Base-by-base conservation (phyloP, 2,329 filamentous ascomycete species). In the Trichoderma sp. region DNA sequence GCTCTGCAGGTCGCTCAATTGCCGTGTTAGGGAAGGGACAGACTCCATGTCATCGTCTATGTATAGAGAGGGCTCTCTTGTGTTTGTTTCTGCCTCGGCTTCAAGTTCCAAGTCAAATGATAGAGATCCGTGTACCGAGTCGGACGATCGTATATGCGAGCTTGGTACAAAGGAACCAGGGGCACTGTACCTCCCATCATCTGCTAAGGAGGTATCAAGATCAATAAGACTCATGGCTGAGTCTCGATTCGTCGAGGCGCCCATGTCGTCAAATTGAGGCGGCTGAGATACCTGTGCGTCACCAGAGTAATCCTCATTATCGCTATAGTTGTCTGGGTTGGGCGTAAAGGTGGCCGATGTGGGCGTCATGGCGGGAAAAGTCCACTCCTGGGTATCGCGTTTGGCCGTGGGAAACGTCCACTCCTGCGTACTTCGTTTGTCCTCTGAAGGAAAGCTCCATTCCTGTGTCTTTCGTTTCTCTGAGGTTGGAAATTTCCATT, bases 391-490 rank as follows among this genome's bases (percentile, higher is more conserved):
- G 7, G 69, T 71, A 3, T 71, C 61, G 6, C 69, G 69, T 21
- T 66, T 71, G 51, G 36, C 57, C 2, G 69, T 64, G 21, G 69
- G 61, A 65, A 71, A 71, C 11, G 60, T 24, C 69, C 69, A 71
- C 51, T 71, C 69, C 21, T 71, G 60, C 12, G 68, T 70, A 18
- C 36, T 64, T 47, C 68, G 47, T 6, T 70, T 70, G 24, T 63
- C 60, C 36, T 60, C 65, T 32, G 65, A 34, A 36, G 65, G 32
- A 24, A 88, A 89, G 67, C 85, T 87, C 87, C 87, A 88, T 66
- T 88, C 86, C 71, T 82, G 81, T 0, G 81, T 83, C 6, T 34
- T 71, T 5, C 70, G 70, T 70, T 70, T 70, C 12, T 70, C 68
- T 2, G 66, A 21, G 84, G 77, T 70, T 86, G 85, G 1, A 14